A percentile compares a stretch with the other conserved stretches of the same genome.
Conservation (phyloP, 768 basidiomycete species). For the Pleurotus pulmonarius region DNA sequence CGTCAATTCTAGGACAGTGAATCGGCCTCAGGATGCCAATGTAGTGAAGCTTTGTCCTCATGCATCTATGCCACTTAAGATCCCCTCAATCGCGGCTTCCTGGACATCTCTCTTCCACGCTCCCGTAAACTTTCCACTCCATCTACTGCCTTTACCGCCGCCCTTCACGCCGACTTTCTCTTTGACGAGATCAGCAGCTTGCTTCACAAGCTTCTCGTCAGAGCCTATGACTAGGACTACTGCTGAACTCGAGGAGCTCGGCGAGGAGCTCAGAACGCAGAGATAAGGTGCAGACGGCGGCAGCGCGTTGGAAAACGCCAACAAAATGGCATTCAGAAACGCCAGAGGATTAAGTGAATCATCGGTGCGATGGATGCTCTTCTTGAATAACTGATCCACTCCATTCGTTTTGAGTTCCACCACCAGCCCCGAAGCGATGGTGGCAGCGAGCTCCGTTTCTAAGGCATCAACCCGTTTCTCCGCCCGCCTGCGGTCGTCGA, state of each 20-base stretch:
- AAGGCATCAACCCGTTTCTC: slow-evolving; percentile 69
- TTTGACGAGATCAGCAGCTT: slow-evolving; percentile 54
- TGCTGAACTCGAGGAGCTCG: slow-evolving; percentile 42
- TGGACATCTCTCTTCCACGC: slow-evolving; percentile 56
- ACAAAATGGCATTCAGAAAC: slow-evolving; percentile 56
- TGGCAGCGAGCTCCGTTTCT: slow-evolving; percentile 58
- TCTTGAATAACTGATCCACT: slow-evolving; percentile 29
- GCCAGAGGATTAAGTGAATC: slow-evolving; percentile 56
- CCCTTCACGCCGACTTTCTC: slow-evolving; percentile 62
- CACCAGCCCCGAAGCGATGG: slow-evolving; percentile 39
- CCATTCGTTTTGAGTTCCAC: slow-evolving; percentile 27
- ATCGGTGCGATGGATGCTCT: slow-evolving; percentile 56
- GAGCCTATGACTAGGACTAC: slow-evolving; percentile 60
- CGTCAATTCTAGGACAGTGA: too few relatives aligned
- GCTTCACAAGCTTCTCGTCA: slow-evolving; percentile 57
- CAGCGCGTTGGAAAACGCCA: slow-evolving; percentile 33
- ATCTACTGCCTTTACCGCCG: slow-evolving; percentile 70
- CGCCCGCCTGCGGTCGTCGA: slow-evolving; percentile 62
- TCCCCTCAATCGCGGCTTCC: slow-evolving; percentile 29
- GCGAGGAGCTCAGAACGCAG: slow-evolving; percentile 61
- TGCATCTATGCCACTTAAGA: slow-evolving; percentile 21
- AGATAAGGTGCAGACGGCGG: slow-evolving; percentile 28
- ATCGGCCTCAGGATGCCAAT: too few relatives aligned
- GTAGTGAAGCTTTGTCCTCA: background rate
- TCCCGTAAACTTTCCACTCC: slow-evolving; percentile 73